phyloP scores from a whole-genome alignment of 202 grass and related monocot species.

The Dendrocalamus latiflorus region DNA sequence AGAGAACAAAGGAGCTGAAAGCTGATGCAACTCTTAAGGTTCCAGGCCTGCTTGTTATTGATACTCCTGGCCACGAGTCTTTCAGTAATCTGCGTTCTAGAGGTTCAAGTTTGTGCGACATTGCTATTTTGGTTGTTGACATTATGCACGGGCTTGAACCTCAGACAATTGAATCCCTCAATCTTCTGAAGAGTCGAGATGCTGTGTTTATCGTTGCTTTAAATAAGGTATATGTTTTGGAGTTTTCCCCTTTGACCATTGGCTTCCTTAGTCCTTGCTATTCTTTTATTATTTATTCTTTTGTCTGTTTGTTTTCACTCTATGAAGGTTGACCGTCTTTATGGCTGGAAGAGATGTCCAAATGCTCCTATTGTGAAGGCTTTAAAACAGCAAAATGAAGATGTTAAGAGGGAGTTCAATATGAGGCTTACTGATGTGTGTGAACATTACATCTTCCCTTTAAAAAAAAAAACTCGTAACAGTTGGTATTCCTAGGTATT shows the following conservation, averaged over 20 bases:
- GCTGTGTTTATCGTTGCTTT: constrained; percentile 93
- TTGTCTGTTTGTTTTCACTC: constrained; percentile 1
- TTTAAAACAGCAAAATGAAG: constrained; percentile 74
- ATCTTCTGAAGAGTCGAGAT: constrained; percentile 72
- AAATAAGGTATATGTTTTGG: constrained; percentile 71
- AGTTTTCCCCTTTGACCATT: neutral
- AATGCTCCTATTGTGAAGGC: constrained; percentile 83
- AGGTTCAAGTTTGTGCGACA: constrained; percentile 96
- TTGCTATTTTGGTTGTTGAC: constrained; percentile 96
- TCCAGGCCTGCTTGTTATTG: constrained; percentile 94
- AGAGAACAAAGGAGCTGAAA: constrained; percentile 92
- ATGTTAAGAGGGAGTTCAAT: constrained; percentile 93
- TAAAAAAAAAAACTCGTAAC: neutral
- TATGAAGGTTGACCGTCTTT: constrained; percentile 92
- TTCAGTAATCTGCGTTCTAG: constrained; percentile 93
- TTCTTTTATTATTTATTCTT: constrained; percentile 2
- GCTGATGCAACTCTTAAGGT: constrained; percentile 89
- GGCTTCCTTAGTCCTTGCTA: neutral
- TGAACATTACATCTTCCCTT: constrained; percentile 3
- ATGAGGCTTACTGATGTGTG: constrained; percentile 86
- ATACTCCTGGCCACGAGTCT: constrained; percentile 90
- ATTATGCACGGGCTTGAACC: constrained; percentile 97
- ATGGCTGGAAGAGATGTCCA: constrained; percentile 69
- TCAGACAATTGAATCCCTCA: constrained; percentile 89
- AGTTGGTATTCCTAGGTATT: neutral